Base-by-base conservation (phyloP, 805 yeast genomes). In the Osmozyma mogii region DNA sequence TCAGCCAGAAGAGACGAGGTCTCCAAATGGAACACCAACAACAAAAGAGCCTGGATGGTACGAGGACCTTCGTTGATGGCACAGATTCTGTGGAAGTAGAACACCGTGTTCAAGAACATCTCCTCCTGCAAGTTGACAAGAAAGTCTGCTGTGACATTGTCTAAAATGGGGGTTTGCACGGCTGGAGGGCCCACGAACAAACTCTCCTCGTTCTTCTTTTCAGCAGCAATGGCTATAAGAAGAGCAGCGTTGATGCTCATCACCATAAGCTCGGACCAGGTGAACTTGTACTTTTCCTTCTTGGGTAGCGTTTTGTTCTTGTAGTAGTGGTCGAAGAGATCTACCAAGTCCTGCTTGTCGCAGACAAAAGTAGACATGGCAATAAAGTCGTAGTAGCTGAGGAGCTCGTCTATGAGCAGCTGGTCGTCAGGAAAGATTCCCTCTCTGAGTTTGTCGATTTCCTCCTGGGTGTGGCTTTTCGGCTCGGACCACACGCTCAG, bases 71-170 rank as follows among this genome's bases (percentile, higher is more conserved):
- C 78, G 39, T 72, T 66, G 20, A 66, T 44, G 2, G 70, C 54
- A 4, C 68, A 50, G 6, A 74, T 47, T 35, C 71, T 59, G 40
- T 71, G 74, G 40, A 67, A 78, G 44, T 72, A 78, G 42, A 52
- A 70, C 15, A 75, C 24, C 11, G 24, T 6, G 24, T 34, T 34
- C 13, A 28, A 24, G 34, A 38, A 38, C 24, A 32, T 17, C 11
- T 30, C 19, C 23, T 38, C 43, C 24, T 41, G 45, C 17, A 38
- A 30, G 4, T 32, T 32, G 13, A 38, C 36, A 16, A 40, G 34
- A n/a, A 32, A 27, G 11, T 15, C 12, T 13, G 27, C 11, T 3
- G 38, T 13, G 21, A 36, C 12, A 14, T 13, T 13, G 11, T 25
- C 16, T 15, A 39, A 21, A 3, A 14, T 17, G 9, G 36, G 34